A percentile compares a stretch with the other conserved stretches of the same genome.
phyloP scores from a whole-genome alignment of 1,284 basidiomycete species.

The Moesziomyces globuligerus region DNA sequence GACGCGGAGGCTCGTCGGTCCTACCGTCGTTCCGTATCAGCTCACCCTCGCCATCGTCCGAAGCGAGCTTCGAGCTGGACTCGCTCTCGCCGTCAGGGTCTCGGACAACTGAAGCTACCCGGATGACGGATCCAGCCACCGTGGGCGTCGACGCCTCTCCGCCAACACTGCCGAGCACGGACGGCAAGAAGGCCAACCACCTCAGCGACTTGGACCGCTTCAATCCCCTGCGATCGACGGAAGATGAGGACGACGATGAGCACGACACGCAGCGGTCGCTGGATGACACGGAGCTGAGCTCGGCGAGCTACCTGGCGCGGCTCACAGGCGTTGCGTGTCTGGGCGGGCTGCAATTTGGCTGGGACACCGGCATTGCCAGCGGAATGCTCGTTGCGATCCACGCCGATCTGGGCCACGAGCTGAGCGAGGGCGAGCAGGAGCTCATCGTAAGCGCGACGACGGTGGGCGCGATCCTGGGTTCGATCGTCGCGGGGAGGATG shows the following conservation, averaged over 20 bases:
- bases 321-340: conserved; percentile 50
- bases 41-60: conserved; percentile 19
- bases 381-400: conserved; percentile 60
- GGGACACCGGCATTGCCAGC: conserved; percentile 52
- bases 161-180: not conserved
- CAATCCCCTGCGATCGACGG: conserved; percentile 13
- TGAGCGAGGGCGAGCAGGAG: conserved; percentile 57
- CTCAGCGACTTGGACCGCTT: conserved; percentile 25
- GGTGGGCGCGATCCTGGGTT: conserved; percentile 57
- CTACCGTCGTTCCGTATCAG: conserved; percentile 40
- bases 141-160: conserved; percentile 2
- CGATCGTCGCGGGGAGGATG: conserved; percentile 47
- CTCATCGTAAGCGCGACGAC: conserved; percentile 60
- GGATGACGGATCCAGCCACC: conserved; percentile 28
- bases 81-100: conserved; percentile 13
- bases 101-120: not conserved
- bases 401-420: conserved; percentile 52
- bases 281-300: conserved; percentile 31
- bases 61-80: conserved; percentile 31
- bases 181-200: not conserved
- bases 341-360: conserved; percentile 50
- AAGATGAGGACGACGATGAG: conserved; percentile 10
- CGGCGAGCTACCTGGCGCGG: conserved; percentile 41
- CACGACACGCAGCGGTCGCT: conserved; percentile 11
- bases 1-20: conserved; percentile 20